phyloP scores from a whole-genome alignment of 768 basidiomycete genomes.

The Dendrothele bispora region DNA sequence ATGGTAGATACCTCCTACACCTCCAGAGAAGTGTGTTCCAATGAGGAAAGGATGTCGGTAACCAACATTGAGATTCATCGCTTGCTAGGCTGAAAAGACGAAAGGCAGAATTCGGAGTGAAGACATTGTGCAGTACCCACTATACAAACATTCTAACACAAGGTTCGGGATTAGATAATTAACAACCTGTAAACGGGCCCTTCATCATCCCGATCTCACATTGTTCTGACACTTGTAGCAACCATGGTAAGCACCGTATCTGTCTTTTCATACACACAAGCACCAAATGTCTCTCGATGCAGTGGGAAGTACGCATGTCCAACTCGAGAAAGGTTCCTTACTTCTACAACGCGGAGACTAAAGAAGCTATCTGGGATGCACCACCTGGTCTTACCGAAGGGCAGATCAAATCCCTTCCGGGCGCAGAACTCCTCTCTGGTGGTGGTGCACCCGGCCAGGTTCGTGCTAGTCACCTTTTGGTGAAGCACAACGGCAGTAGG shows the following conservation, averaged over 20 bases:
- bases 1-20: conserved; percentile 39
- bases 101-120: no score
- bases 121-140: no score
- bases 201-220: no score
- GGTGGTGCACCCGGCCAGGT: conserved; percentile 59
- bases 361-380: conserved; percentile 77
- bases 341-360: conserved; percentile 78
- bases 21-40: conserved; percentile 41
- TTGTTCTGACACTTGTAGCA: no score
- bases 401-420: conserved; percentile 62
- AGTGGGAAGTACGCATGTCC: conserved; percentile 90
- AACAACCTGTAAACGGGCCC: no score
- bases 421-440: conserved; percentile 53
- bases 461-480: conserved; percentile 91
- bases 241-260: not conserved
- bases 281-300: conserved; percentile 4
- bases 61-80: conserved; percentile 25
- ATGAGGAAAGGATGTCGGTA: conserved; percentile 53
- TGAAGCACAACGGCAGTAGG: conserved; percentile 85
- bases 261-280: not conserved
- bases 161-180: no score
- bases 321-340: conserved; percentile 77
- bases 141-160: no score
- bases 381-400: conserved; percentile 64
- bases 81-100: no score